Conservation (phyloP, 768 basidiomycete species). For the Infundibulicybe gibba region DNA sequence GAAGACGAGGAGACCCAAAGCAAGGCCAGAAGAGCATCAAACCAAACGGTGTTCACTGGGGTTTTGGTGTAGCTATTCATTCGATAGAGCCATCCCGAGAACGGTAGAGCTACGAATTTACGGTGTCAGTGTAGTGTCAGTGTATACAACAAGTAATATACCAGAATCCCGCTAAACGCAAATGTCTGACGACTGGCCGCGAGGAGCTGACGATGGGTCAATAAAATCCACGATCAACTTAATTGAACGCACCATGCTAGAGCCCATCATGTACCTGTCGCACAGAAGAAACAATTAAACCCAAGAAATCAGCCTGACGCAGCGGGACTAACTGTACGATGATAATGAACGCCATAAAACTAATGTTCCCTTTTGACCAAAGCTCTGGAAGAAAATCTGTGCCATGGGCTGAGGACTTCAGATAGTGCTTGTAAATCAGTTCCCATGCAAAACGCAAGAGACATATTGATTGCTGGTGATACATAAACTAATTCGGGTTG, state of each 20-base stretch:
- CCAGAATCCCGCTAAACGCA: conserved; percentile 67
- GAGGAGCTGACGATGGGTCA: conserved; percentile 12
- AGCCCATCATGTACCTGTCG: conserved; percentile 57
- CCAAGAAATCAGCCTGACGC: background rate
- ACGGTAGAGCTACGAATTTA: conserved; percentile 43
- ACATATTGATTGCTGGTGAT: conserved; percentile 50
- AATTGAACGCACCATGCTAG: conserved; percentile 38
- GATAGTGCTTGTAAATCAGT: conserved; percentile 40
- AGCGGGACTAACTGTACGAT: conserved; percentile 29
- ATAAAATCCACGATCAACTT: background rate
- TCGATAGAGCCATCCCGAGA: conserved; percentile 57
- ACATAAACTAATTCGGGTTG: background rate
- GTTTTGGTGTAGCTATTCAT: conserved; percentile 51
- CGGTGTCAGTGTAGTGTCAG: background rate
- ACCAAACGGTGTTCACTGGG: conserved; percentile 56
- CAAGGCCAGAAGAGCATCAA: conserved; percentile 41
- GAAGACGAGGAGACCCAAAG: conserved; percentile 57
- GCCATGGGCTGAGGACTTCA: conserved; percentile 58
- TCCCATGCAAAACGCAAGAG: conserved; percentile 66
- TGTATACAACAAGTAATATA: conserved; percentile 7
- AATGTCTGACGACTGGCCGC: conserved; percentile 56
- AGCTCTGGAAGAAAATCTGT: conserved; percentile 48
- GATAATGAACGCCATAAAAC: conserved; percentile 34
- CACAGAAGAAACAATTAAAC: background rate
- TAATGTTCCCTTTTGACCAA: conserved; percentile 34